These are phyloP conservation scores for Kuraishia cidri DNA, from an alignment of 805 yeast genomes.

Conservation along the genomic window DNA sequence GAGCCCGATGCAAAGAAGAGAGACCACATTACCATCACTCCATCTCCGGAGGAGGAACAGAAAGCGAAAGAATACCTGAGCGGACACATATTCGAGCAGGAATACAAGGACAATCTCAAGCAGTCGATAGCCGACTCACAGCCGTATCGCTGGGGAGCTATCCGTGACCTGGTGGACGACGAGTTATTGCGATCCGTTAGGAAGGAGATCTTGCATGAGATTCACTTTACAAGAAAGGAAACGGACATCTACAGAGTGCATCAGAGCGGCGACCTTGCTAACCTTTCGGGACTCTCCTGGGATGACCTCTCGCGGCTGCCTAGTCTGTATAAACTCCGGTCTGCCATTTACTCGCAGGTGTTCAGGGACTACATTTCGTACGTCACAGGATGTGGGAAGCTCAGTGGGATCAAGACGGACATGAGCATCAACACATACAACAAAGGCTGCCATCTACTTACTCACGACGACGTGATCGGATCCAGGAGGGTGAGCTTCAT, in stretches of 20 bases:
- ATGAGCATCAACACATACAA: slow-evolving; percentile 87
- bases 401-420: slow-evolving; percentile 88
- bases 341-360: slow-evolving; percentile 79
- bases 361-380: slow-evolving; percentile 72
- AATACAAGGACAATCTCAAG: slow-evolving; percentile 29
- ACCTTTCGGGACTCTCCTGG: slow-evolving; percentile 76
- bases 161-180: slow-evolving; percentile 66
- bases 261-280: slow-evolving; percentile 89
- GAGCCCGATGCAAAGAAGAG: slow-evolving; percentile 1
- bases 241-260: slow-evolving; percentile 92
- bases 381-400: slow-evolving; percentile 80
- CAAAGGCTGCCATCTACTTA: slow-evolving; percentile 86
- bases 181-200: slow-evolving; percentile 71
- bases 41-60: slow-evolving; percentile 22
- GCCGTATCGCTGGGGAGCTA: slow-evolving; percentile 90
- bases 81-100: slow-evolving; percentile 21
- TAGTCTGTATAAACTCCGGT: slow-evolving; percentile 66
- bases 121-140: slow-evolving; percentile 41
- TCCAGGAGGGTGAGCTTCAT: slow-evolving; percentile 90
- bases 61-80: slow-evolving; percentile 20
- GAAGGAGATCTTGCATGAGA: slow-evolving; percentile 70
- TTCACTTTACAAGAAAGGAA: slow-evolving; percentile 90
- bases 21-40: slow-evolving; percentile 14
- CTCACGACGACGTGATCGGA: slow-evolving; percentile 98
- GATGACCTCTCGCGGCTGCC: slow-evolving; percentile 69